phyloP scores from a whole-genome alignment of 306 rosid genomes.

The Prunus padus region DNA sequence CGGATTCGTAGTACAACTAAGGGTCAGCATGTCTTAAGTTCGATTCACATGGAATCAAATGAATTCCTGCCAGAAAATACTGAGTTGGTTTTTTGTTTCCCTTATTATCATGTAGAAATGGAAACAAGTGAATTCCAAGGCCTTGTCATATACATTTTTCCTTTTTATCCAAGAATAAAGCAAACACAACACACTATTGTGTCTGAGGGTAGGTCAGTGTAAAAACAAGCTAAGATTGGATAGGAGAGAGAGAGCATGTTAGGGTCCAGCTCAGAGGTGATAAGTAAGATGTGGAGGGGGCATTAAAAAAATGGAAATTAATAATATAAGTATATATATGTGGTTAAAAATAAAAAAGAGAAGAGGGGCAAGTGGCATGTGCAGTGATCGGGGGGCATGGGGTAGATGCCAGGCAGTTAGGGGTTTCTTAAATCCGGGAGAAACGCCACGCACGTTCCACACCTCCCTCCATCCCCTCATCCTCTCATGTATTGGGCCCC shows the following conservation, averaged over 20 bases:
- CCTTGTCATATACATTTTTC: background rate
- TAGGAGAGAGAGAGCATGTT: background rate
- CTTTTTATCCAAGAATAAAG: background rate
- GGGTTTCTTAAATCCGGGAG: conserved; percentile 30
- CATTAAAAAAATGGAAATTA: background rate
- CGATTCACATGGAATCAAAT: no score
- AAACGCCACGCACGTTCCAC: conserved; percentile 37
- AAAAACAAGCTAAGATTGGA: conserved; percentile 2
- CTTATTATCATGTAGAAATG: background rate
- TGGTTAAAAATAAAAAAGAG: background rate
- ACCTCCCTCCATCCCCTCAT: background rate
- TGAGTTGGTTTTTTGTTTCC: no score
- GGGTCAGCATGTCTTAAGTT: no score
- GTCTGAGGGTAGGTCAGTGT: background rate
- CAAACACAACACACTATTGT: background rate
- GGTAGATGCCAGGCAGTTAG: conserved; percentile 36
- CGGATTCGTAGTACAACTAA: no score
- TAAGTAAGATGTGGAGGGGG: background rate
- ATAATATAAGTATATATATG: background rate
- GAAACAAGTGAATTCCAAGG: background rate
- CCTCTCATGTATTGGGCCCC: conserved; percentile 19
- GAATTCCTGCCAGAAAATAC: no score
- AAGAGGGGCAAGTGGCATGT: conserved; percentile 32
- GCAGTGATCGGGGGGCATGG: conserved; percentile 24
- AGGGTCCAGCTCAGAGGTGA: conserved; percentile 10